Percentiles rank a stretch among this genome's conserved stretches.
phyloP scores from a whole-genome alignment of 805 yeast genomes.

The Teunomyces tritomae region DNA sequence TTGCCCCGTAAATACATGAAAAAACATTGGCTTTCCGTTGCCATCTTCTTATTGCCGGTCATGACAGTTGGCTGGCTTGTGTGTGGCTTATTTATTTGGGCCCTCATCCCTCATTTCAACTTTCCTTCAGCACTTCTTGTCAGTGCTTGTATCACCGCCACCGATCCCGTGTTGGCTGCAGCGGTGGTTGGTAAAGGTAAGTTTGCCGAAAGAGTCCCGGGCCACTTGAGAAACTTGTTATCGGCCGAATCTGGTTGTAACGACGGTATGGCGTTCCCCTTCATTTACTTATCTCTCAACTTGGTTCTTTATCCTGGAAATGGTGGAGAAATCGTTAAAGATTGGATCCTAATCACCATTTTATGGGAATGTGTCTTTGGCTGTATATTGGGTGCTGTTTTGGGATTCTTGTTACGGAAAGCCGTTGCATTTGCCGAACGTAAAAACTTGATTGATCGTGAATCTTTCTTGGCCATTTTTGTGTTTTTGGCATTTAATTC shows the following conservation, averaged over 20 bases:
- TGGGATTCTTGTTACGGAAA: conserved; percentile 72
- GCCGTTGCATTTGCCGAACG: conserved; percentile 72
- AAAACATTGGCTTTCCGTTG: conserved; percentile 76
- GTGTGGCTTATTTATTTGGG: conserved; percentile 77
- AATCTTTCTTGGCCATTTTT: conserved; percentile 82
- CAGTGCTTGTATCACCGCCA: conserved; percentile 89
- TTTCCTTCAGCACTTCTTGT: conserved; percentile 72
- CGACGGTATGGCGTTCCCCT: conserved; percentile 96
- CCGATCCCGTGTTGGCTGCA: conserved; percentile 93
- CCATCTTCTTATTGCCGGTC: conserved; percentile 73
- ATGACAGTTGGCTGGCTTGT: conserved; percentile 91
- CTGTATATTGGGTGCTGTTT: conserved; percentile 62
- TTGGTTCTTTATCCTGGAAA: conserved; percentile 65
- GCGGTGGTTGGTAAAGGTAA: conserved; percentile 95
- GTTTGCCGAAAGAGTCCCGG: conserved; percentile 87
- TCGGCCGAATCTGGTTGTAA: conserved; percentile 89
- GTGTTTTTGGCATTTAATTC: conserved; percentile 78
- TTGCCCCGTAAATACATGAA: conserved; percentile 86
- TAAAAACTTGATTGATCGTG: conserved; percentile 73
- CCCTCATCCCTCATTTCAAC: conserved; percentile 66
- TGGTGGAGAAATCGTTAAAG: conserved; percentile 65
- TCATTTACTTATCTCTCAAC: conserved; percentile 68
- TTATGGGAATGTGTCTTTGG: conserved; percentile 84
- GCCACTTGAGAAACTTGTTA: conserved; percentile 80
- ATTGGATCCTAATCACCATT: conserved; percentile 76